These are phyloP conservation scores for Cinnamomum micranthum DNA, from an alignment of 164 flowering plant species.

Conservation along the genomic window DNA sequence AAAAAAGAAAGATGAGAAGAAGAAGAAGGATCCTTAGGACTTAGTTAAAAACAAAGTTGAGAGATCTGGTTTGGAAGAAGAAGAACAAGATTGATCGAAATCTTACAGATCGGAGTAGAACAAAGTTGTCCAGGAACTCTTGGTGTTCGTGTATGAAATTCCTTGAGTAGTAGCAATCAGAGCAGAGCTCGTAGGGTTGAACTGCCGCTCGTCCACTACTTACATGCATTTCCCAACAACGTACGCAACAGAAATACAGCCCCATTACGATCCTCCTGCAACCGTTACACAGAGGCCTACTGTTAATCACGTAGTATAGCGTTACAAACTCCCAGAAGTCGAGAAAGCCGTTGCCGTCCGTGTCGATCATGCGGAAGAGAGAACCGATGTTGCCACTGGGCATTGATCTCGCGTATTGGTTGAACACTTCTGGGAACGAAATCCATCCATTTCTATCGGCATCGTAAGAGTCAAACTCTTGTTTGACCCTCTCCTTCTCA, in stretches of 20 bases:
- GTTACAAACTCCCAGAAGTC: conserved; percentile 4
- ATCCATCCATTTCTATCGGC: neutral
- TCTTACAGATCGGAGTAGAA: neutral
- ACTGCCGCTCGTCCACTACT: neutral
- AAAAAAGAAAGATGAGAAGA: too few species aligned
- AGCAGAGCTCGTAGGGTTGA: conserved; percentile 1
- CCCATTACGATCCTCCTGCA: neutral
- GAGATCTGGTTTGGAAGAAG: too few species aligned
- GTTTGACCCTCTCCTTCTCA: neutral
- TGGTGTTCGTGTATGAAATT: neutral
- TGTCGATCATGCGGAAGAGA: neutral
- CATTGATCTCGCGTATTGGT: neutral
- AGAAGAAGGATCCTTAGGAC: too few species aligned
- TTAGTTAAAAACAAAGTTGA: too few species aligned
- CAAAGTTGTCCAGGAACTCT: conserved; percentile 4
- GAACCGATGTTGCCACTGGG: neutral
- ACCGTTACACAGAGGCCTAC: conserved; percentile 1
- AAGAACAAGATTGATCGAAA: too few species aligned
- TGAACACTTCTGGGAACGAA: neutral
- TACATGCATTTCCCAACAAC: conserved; percentile 2
- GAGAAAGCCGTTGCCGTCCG: neutral
- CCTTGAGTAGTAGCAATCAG: neutral
- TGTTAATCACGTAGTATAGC: conserved; percentile 1
- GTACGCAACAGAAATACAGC: conserved; percentile 5
- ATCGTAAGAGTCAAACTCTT: neutral